Base-by-base conservation (phyloP, 106 monocot species). In the Gastrodia elata region DNA sequence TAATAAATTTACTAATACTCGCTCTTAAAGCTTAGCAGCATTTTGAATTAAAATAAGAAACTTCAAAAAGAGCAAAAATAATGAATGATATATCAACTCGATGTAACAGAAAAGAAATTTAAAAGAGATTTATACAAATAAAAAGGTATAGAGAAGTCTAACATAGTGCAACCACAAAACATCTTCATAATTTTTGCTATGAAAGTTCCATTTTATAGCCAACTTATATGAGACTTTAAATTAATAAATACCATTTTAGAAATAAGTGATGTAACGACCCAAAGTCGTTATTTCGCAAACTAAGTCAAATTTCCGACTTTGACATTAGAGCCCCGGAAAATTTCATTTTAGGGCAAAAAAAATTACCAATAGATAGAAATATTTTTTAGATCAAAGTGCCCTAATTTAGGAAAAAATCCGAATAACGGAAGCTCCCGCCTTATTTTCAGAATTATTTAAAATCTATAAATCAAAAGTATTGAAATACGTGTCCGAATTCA, bases 191-290 rank as follows among this genome's bases (percentile, higher is more conserved):
- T 52, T 22, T 52, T n/a, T 52, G 52, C 52, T 52, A 7, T 5
- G 2, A 52, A 52, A 52, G 20, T 52, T 52, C 4, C 52, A 52
- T 52, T 52, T 52, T 22, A 52, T n/a, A 2, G n/a, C 6, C 20
- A 52, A 52, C 18, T 22, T n/a, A 52, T 52, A 49, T n/a, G 52
- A 6, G 52, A 22, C 6, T 52, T 52, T 52, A 52, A n/a, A 22
- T n/a, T 52, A 52, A 52, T n/a, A 52, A 52, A 52, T n/a, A 52
- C 52, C 52, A n/a, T 52, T 52, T n/a, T n/a, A n/a, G 52, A 44
- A 44, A 7, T 2, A 0, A 52, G 22, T n/a, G 20, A 52, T 52
- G 52, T 52, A 52, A 3, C 22, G 22, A 52, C 5, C 20, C 22
- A 0, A 52, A 52, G 52, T 22, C 6, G 22, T 52, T 52, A 52